phyloP scores from a whole-genome alignment of 106 monocot genomes.

The Chionographis japonica region DNA sequence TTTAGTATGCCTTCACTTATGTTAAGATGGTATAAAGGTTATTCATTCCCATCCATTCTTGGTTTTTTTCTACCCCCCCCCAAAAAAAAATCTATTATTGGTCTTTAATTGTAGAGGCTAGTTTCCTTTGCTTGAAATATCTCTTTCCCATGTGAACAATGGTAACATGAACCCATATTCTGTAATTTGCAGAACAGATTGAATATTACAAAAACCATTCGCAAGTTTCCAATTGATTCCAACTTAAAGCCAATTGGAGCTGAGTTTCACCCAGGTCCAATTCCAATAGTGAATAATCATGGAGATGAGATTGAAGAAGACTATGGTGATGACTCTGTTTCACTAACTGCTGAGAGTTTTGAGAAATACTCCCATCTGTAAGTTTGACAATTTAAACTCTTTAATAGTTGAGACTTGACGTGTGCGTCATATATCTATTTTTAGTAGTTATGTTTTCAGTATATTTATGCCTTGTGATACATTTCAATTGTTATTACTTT shows the following conservation, averaged over 20 bases:
- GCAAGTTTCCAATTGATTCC: slow-evolving; percentile 91
- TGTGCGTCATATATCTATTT: too few relatives aligned
- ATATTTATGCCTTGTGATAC: too few relatives aligned
- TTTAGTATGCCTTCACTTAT: too few relatives aligned
- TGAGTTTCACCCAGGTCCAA: slow-evolving; percentile 82
- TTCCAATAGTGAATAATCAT: slow-evolving; percentile 79
- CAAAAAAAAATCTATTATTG: too few relatives aligned
- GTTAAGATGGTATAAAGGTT: too few relatives aligned
- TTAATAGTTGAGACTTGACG: too few relatives aligned
- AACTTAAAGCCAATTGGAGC: slow-evolving; percentile 77
- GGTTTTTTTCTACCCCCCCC: too few relatives aligned
- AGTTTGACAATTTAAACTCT: slow-evolving; percentile 15
- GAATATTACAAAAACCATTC: slow-evolving; percentile 96
- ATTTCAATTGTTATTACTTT: too few relatives aligned
- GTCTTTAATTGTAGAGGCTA: not conserved
- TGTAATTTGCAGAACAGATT: slow-evolving; percentile 83
- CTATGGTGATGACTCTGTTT: slow-evolving; percentile 54
- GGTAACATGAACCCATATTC: slow-evolving; percentile 1
- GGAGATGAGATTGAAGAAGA: slow-evolving; percentile 87
- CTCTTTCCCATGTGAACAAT: not conserved
- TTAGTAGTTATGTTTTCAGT: too few relatives aligned
- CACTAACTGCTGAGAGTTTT: slow-evolving; percentile 65
- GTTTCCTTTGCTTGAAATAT: not conserved
- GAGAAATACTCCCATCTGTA: slow-evolving; percentile 82
- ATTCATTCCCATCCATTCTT: too few relatives aligned